Evolutionary conservation across 2,329 filamentous ascomycete species (phyloP).

Genomic region (Pezicula radicicola): DNA sequence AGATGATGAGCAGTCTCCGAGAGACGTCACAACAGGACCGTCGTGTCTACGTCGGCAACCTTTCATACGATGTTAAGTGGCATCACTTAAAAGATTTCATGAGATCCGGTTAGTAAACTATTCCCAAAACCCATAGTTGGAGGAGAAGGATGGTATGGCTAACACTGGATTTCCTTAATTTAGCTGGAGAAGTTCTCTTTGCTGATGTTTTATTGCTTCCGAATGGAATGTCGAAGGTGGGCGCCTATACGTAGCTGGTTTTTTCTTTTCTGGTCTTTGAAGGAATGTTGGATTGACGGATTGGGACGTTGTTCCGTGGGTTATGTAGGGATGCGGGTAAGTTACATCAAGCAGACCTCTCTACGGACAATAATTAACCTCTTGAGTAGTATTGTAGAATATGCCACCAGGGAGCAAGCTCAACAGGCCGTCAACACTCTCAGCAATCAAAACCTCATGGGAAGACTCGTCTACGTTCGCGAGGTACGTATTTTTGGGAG

Average conservation of each 20-base stretch:
- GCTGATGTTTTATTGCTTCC: constrained; percentile 99
- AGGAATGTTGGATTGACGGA: constrained; percentile 99
- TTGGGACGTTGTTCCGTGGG: constrained; percentile 85
- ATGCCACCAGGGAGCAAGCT: constrained; percentile 98
- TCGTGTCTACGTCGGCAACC: constrained; percentile 97
- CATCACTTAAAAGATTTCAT: constrained; percentile 99
- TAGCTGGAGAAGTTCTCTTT: constrained; percentile 98
- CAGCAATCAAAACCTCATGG: constrained; percentile 99
- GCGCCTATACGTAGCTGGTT: constrained; percentile 87
- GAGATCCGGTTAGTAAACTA: constrained; percentile 80
- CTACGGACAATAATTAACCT: constrained; percentile 14
- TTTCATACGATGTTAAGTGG: constrained; percentile 99
- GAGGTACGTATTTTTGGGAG: constrained; percentile 59
- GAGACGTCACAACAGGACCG: constrained; percentile 98
- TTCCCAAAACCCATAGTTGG: background rate
- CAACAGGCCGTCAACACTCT: constrained; percentile 95
- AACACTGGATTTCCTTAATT: constrained; percentile 23
- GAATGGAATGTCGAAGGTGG: constrained; percentile 99
- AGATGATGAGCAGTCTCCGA: constrained; percentile 93
- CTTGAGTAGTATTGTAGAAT: constrained; percentile 90
- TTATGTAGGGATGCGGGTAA: constrained; percentile 99
- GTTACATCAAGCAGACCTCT: constrained; percentile 33
- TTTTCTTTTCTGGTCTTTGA: constrained; percentile 60
- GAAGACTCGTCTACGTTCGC: constrained; percentile 95
- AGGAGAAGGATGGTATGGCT: constrained; percentile 34